Evolutionary conservation across 2,329 filamentous ascomycete species (phyloP), one percentile per base, ranked within the genome.

Genomic region (Curvularia lunata): DNA sequence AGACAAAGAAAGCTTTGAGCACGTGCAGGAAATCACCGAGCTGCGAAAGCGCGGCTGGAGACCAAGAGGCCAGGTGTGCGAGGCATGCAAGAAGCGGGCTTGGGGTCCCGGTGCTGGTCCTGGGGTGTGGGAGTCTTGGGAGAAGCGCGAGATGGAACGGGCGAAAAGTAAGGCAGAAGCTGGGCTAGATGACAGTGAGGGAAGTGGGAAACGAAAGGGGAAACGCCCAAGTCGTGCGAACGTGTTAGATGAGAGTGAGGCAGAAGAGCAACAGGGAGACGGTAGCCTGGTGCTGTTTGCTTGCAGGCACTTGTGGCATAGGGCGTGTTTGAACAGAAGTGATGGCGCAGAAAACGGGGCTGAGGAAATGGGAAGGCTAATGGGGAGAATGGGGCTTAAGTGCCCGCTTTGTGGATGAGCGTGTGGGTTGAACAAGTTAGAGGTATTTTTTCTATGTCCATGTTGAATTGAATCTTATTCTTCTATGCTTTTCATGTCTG

Each of bases 21-120:
- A 91, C 63, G 91, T 99, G 34, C 83, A 87, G 42, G 85, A 91
- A 65, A 88, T 92, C 5, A 86, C 90, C 7, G 83, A 85, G 52
- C 84, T 95, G 5, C 84, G 95, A 2, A 90, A 93, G 75, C 86
- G 88, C 25, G 96, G 95, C 1, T 99, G 95, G 95, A 84, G 94
- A 48, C 92, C 95, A 0, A 84, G 89, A 30, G 90, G 92, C 0
- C 93, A 94, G 52, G 89, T 89, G 0, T 99, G 96, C 73, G 94
- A 97, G 76, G 88, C 88, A 1, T 99, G 96, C 67, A 88, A 88
- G 47, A 85, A 85, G 47, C 84, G 93, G 6, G 85, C 92, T 1
- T 99, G 95, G 94, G 96, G 95, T 0, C 92, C 93, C 0, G 93
- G 92, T 0, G 88, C 92, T 0, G 89, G 91, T 0, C 84, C 86